Conservation (phyloP, 352 stramenopile genomes). For the Globisporangium rhizosaccharum region DNA sequence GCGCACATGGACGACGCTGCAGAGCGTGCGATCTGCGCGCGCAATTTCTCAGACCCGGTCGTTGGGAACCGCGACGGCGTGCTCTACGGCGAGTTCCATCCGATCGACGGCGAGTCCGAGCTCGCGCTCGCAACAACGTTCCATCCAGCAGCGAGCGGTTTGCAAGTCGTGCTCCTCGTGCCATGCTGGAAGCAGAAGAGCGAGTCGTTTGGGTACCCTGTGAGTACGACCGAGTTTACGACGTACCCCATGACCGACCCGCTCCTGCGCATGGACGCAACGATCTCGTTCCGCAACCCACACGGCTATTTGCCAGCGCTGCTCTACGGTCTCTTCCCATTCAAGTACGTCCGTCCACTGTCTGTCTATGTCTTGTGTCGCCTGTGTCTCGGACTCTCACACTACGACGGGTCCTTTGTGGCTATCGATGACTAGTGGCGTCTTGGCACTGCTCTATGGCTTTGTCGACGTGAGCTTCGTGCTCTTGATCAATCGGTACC, state of each 20-base stretch:
- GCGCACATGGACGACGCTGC: conserved; percentile 29
- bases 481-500: conserved; percentile 59
- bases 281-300: conserved; percentile 69
- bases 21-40: conserved; percentile 45
- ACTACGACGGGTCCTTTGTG: conserved; percentile 1
- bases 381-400: neutral
- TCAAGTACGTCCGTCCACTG: conserved; percentile 49
- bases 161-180: conserved; percentile 67
- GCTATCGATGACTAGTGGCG: conserved; percentile 31
- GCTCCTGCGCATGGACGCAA: conserved; percentile 53
- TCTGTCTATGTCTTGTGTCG: neutral
- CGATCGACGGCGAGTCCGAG: conserved; percentile 27
- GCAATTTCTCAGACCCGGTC: conserved; percentile 49
- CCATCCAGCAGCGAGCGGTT: conserved; percentile 34
- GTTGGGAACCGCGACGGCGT: conserved; percentile 30
- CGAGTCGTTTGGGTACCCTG: conserved; percentile 69
- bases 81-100: conserved; percentile 58
- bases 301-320: conserved; percentile 81
- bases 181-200: conserved; percentile 84
- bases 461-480: conserved; percentile 68
- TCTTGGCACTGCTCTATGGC: conserved; percentile 68
- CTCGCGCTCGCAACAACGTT: conserved; percentile 49
- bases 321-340: conserved; percentile 76
- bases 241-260: conserved; percentile 72
- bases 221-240: conserved; percentile 63